Evolutionary conservation across 352 stramenopile species (phyloP), one percentile per base, ranked within the genome.

Genomic region (Phytophthora syringae): DNA sequence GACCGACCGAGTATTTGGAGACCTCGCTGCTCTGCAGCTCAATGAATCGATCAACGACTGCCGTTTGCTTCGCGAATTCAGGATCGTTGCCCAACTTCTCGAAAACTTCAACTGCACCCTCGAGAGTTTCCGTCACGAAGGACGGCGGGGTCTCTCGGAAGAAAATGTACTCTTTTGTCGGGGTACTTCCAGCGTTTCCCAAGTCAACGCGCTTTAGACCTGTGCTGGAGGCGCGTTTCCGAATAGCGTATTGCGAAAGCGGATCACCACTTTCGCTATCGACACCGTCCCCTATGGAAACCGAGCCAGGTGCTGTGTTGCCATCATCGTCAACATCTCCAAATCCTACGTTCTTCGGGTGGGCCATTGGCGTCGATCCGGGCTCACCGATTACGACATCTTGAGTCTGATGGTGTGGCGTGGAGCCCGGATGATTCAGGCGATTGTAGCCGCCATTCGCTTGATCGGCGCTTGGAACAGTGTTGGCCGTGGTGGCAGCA

Each of bases 91-190:
- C 69, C 4, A 90, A 64, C 40, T 85, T 73, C 53, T 86, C 78
- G 42, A 76, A 64, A 11, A 89, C 72, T 28, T 88, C 67, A 9
- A 79, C 60, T 13, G 86, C 86, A 0, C 61, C 83, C 52, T 93
- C 82, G 22, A 92, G 71, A 5, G 72, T 93, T 72, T 92, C 84
- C 0, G 86, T 93, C 40, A 93, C 84, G 66, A 90, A 95, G 7
- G 60, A 82, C 3, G 84, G 84, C n/a, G 84, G 84, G 2, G 84
- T 94, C 66, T 93, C 83, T 40, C 84, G 79, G 63, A 92, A 94
- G 64, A 94, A 94, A 34, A 92, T 77, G 59, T 92, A 93, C 64
- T 94, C 82, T 65, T 92, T 93, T 9, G 77, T 92, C 12, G 82
- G 82, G 40, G 82, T 94, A 37, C 61, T 51, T 2, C 84, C 84